Conservation (phyloP, 352 stramenopile genomes). For the Phytophthora cryptogea region DNA sequence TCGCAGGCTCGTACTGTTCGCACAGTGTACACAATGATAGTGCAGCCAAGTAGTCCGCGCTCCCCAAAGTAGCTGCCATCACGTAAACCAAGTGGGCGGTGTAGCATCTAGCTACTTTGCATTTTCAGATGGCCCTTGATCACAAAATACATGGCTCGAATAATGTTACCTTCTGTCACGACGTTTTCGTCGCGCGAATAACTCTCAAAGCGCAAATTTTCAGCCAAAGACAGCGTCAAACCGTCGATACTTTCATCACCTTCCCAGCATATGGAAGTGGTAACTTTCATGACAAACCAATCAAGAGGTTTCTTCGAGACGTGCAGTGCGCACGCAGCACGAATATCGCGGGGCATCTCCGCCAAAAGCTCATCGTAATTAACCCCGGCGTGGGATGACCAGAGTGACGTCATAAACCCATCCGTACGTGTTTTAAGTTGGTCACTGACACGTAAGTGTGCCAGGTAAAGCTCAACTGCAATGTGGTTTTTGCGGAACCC, state of each 20-base stretch:
- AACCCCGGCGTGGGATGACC: conserved; percentile 59
- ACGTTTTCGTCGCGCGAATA: conserved; percentile 65
- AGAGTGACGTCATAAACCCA: conserved; percentile 55
- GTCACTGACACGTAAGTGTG: conserved; percentile 37
- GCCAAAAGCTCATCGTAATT: conserved; percentile 56
- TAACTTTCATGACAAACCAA: conserved; percentile 43
- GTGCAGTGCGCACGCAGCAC: conserved; percentile 49
- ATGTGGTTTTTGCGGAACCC: conserved; percentile 62
- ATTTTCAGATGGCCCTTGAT: conserved; percentile 56
- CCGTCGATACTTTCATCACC: conserved; percentile 15
- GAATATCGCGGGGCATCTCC: conserved; percentile 54
- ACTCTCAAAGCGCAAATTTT: conserved; percentile 57
- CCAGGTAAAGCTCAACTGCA: conserved; percentile 50
- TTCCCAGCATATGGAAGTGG: conserved; percentile 36
- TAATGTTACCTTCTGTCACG: conserved; percentile 59
- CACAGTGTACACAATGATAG: conserved; percentile 47
- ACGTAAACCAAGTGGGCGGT: conserved; percentile 23
- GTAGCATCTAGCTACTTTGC: conserved; percentile 30
- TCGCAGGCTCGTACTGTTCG: conserved; percentile 35
- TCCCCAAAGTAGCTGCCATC: conserved; percentile 67
- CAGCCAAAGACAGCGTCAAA: conserved; percentile 38
- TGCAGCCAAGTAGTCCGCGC: conserved; percentile 51
- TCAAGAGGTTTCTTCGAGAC: conserved; percentile 41
- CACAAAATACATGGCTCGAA: conserved; percentile 73
- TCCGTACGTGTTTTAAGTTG: conserved; percentile 38